These are phyloP conservation scores for Viridothelium virens DNA, from an alignment of 495 filamentous ascomycete genomes.

Conservation along the genomic window DNA sequence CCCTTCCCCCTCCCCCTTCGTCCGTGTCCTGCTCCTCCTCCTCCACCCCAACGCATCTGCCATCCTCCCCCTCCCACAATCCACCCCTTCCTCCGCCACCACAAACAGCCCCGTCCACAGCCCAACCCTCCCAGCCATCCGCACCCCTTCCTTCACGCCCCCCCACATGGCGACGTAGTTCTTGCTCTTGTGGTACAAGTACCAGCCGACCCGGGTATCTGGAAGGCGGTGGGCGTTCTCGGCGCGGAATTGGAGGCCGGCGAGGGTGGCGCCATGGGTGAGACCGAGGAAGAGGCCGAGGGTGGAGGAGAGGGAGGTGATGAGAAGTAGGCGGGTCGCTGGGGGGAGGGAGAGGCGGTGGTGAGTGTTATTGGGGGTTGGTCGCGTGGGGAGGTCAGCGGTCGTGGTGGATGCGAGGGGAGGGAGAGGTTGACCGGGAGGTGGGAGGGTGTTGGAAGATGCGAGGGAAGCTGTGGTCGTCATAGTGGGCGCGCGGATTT, in stretches of 20 bases:
- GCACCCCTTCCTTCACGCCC: conserved; percentile 66
- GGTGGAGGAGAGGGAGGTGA: conserved; percentile 45
- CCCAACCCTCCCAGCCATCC: conserved; percentile 62
- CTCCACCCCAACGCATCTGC: conserved; percentile 21
- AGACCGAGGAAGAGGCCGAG: conserved; percentile 58
- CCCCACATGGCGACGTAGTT: conserved; percentile 76
- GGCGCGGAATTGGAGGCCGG: conserved; percentile 76
- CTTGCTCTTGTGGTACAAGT: conserved; percentile 94
- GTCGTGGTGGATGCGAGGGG: conserved; percentile 1
- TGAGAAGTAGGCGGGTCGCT: conserved; percentile 55
- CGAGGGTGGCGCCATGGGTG: conserved; percentile 61
- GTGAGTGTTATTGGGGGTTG: conserved; percentile 30
- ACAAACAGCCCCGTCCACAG: conserved; percentile 63
- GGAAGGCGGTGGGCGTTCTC: conserved; percentile 92
- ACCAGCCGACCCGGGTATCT: conserved; percentile 74
- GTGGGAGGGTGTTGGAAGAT: no score
- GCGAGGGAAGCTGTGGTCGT: no score
- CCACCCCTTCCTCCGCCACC: conserved; percentile 73
- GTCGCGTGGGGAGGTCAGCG: conserved; percentile 10
- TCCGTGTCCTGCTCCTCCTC: background rate
- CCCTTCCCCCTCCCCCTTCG: conserved; percentile 15
- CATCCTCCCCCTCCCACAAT: conserved; percentile 40
- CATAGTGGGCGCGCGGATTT: no score
- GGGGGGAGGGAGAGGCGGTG: conserved; percentile 59
- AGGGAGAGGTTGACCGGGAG: background rate